Base-by-base conservation (phyloP, 2,329 filamentous ascomycete genomes). In the Curvularia hawaiiensis region DNA sequence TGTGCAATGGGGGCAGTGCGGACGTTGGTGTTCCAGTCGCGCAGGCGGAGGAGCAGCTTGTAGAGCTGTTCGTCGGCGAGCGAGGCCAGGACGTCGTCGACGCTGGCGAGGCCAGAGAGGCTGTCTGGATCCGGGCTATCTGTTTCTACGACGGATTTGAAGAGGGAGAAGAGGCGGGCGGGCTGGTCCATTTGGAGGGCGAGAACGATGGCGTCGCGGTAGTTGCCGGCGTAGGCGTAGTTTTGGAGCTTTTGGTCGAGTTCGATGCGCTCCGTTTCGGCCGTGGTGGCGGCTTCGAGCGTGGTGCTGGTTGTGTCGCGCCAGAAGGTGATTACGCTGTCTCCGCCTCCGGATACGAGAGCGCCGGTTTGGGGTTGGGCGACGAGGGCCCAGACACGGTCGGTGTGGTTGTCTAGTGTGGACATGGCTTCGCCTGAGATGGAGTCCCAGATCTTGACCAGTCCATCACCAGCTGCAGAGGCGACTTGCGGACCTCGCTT, bases 1-100 rank as follows among this genome's bases (percentile, higher is more conserved):
- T 99, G 95, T 1, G 95, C 90, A 1, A 98, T 87, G 5, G 88
- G 85, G 0, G 92, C 89, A 3, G 92, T 96, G 60, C 91, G 85
- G 0, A 92, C 92, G 68, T 98, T 98, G 4, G 95, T 96, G 74
- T 99, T 99, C 95, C 95, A 99, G 78, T 99, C 95, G 45, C 96
- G 85, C 44, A 97, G 78, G 57, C 95, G 84, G 38, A 94, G 81
- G 0, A 99, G 84, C 14, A 99, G 84, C 7, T 87, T 82, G 77
- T 91, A 96, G 14, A 99, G 84, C 74, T 98, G 94, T 66, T 94
- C 90, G 66, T 95, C 89, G 4, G 89, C 89, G 6, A 99, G 82
- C 12, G 80, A 85, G n/a, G 83, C 85, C 1, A 99, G 81, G 0
- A 97, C 93, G 50, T 92, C 85, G 67, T 98, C 95, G 9, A 98